Base-by-base conservation (phyloP, 2,329 filamentous ascomycete species). In the Cladosporium sphaerospermum region DNA sequence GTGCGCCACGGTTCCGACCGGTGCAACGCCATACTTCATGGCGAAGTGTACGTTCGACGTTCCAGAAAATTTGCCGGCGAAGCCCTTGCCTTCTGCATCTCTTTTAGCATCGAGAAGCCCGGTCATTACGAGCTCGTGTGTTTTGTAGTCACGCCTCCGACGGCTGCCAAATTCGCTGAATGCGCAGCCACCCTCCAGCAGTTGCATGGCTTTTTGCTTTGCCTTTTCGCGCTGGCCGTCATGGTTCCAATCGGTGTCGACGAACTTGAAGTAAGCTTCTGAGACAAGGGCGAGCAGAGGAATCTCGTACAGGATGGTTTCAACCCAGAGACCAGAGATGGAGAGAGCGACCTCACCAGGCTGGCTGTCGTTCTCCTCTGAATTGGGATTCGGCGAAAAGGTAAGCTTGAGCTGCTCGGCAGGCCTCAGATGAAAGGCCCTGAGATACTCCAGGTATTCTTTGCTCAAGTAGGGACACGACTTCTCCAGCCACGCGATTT, bases 221-320 rank as follows among this genome's bases (percentile, higher is more conserved):
- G 93, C 91, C 61, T 85, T 85, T 46, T 95, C 85, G 64, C 95
- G 83, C 69, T 99, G 93, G 2, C 85, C 86, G 5, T 87, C 81
- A 64, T 97, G 87, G 62, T 81, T 85, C 93, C 93, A 99, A 68
- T 96, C 91, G 49, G 74, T 88, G 67, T 99, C 90, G 75, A 90
- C 89, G 72, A 96, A 97, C 66, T 88, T 90, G 78, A 99, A 99
- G 74, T 96, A 99, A 46, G 93, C 89, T 70, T 99, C 92, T 45
- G 90, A 96, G 1, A 92, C 89, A 59, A 99, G 72, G 2, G 95
- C 90, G 16, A 99, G 79, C 18, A 99, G 79, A 0, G 93, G 93
- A 54, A 99, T 96, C 73, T 99, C 93, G 73, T 99, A 99, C 19
- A 99, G 81, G 54, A 99, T 99, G 0, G 93, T 97, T 61, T 96